A percentile compares a stretch with the other conserved stretches of the same genome.
Conservation (phyloP, 2,329 filamentous ascomycete species). For the Colletotrichum acutatum region DNA sequence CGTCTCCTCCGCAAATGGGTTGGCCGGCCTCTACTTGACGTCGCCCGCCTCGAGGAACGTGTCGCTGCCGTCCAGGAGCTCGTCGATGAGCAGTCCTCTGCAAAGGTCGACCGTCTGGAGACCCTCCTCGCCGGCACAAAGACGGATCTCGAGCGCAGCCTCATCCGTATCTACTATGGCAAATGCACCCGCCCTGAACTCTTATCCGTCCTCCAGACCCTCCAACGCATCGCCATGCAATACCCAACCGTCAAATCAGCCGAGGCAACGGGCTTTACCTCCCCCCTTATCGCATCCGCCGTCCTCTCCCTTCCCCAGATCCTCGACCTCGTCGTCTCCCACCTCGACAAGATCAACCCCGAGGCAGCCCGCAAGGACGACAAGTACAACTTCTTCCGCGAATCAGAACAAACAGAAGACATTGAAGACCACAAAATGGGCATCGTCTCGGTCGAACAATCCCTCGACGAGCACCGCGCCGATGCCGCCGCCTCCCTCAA, state of each 20-base stretch:
- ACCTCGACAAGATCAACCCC: conserved; percentile 86
- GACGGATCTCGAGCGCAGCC: conserved; percentile 88
- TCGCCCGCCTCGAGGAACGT: conserved; percentile 78
- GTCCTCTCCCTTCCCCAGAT: conserved; percentile 83
- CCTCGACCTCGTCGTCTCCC: conserved; percentile 75
- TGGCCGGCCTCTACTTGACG: conserved; percentile 86
- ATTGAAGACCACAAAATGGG: conserved; percentile 90
- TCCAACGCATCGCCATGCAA: conserved; percentile 83
- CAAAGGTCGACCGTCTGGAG: conserved; percentile 78
- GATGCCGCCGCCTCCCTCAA: conserved; percentile 78
- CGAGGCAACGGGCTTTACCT: conserved; percentile 77
- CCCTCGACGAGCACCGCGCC: conserved; percentile 80
- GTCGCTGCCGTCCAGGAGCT: conserved; percentile 90
- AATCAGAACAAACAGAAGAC: conserved; percentile 86
- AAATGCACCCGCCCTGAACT: conserved; percentile 94
- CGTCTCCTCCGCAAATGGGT: conserved; percentile 94
- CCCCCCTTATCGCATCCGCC: conserved; percentile 75
- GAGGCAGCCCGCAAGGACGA: conserved; percentile 87
- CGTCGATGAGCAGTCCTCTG: conserved; percentile 72
- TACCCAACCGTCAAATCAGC: conserved; percentile 75
- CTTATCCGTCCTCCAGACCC: conserved; percentile 82
- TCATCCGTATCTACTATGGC: conserved; percentile 97
- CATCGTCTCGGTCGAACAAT: conserved; percentile 91
- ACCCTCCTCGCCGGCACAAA: conserved; percentile 76
- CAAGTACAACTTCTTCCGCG: conserved; percentile 93